A percentile compares a stretch with the other conserved stretches of the same genome.
These are phyloP conservation scores for Saccharomycopsis hybrid DNA, from an alignment of 1,139 yeast species.

Conservation along the genomic window DNA sequence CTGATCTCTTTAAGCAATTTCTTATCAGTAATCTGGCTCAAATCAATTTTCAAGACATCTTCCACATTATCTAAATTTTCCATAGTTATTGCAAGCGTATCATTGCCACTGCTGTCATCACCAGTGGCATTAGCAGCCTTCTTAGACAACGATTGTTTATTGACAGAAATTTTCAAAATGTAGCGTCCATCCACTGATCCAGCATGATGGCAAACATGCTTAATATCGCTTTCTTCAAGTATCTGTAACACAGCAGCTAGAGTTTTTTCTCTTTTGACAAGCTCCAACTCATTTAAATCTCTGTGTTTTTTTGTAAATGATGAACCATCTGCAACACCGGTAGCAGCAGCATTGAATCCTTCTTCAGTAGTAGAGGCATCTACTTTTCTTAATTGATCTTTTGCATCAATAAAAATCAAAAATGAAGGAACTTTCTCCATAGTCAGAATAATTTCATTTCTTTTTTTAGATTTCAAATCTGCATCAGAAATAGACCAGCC, in stretches of 20 bases:
- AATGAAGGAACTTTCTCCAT: constrained; percentile 9
- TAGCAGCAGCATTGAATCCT: neutral
- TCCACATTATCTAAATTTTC: constrained; percentile 11
- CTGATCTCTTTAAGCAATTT: constrained; percentile 17
- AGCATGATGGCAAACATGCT: neutral
- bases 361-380: neutral
- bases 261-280: constrained; percentile 17
- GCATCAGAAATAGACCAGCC: constrained; percentile 19
- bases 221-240: neutral
- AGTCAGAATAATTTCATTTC: constrained; percentile 9
- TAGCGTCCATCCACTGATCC: constrained; percentile 8
- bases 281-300: constrained; percentile 11
- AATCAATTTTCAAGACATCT: constrained; percentile 12
- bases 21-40: constrained; percentile 12
- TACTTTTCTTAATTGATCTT: constrained; percentile 2
- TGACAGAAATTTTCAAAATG: constrained; percentile 3
- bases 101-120: neutral
- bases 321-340: neutral
- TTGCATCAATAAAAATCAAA: constrained; percentile 11
- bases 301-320: neutral
- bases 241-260: constrained; percentile 6
- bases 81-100: neutral
- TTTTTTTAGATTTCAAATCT: constrained; percentile 13
- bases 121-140: neutral
- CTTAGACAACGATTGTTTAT: neutral